Evolutionary conservation across 441 rosid genomes (phyloP).

Genomic region (Gossypium davidsonii): DNA sequence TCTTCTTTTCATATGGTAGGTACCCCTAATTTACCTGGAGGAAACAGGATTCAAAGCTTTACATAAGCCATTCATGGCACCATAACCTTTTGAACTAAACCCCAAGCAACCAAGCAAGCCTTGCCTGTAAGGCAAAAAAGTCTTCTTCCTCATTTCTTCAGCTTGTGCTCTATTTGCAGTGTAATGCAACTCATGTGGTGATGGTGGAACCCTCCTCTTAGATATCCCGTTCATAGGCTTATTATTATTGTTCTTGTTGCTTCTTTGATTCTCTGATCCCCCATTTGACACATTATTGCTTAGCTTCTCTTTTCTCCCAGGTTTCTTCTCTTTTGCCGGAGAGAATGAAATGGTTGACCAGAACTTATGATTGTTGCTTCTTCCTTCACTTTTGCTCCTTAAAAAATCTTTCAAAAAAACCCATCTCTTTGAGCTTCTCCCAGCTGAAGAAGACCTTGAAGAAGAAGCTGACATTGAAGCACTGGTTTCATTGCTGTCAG

Average conservation of each 20-base stretch:
- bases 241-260: conserved; percentile 28
- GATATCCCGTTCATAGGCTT: conserved; percentile 70
- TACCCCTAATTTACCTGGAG: conserved; percentile 42
- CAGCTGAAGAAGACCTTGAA: conserved; percentile 79
- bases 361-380: conserved; percentile 69
- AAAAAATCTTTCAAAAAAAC: conserved; percentile 84
- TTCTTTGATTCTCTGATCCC: conserved; percentile 17
- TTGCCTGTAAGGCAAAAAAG: conserved; percentile 84
- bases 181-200: conserved; percentile 92
- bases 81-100: conserved; percentile 89
- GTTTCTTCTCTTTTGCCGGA: conserved; percentile 61
- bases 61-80: conserved; percentile 83
- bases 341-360: conserved; percentile 82
- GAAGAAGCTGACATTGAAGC: conserved; percentile 65
- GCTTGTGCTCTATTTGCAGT: conserved; percentile 84
- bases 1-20: neutral
- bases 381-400: conserved; percentile 91
- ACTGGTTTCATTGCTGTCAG: conserved; percentile 23
- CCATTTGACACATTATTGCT: neutral
- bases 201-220: conserved; percentile 61
- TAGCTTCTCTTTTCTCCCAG: conserved; percentile 22
- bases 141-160: conserved; percentile 93
- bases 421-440: conserved; percentile 93
- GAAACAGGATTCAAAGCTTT: conserved; percentile 91
- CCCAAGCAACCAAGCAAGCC: conserved; percentile 91